Percentiles rank a stretch among this genome's conserved stretches.
phyloP scores from a whole-genome alignment of 768 basidiomycete genomes.

The Sistotremastrum niveocremeum region DNA sequence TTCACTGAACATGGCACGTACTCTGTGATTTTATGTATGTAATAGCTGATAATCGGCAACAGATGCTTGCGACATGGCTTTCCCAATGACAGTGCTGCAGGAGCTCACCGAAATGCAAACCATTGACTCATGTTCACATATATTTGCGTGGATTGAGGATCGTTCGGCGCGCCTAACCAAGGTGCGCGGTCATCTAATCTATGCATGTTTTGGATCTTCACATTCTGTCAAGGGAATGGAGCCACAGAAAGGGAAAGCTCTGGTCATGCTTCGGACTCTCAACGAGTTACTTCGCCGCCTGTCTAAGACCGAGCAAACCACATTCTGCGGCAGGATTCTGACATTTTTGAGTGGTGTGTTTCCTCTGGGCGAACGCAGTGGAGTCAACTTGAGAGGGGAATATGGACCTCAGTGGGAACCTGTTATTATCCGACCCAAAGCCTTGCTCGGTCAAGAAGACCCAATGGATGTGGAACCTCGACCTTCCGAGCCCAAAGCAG shows the following conservation, averaged over 20 bases:
- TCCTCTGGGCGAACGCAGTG: conserved; percentile 77
- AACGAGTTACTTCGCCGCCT: conserved; percentile 80
- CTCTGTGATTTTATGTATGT: not conserved
- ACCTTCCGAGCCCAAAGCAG: conserved; percentile 1
- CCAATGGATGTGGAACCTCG: not conserved
- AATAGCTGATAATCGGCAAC: conserved; percentile 3
- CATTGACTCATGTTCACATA: conserved; percentile 69
- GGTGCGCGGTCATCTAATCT: conserved; percentile 1
- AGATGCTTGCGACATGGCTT: conserved; percentile 70
- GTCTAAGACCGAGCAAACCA: conserved; percentile 75
- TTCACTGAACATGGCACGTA: conserved; percentile 65
- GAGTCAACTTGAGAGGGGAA: conserved; percentile 84
- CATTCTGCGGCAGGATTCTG: conserved; percentile 82
- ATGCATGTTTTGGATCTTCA: not conserved
- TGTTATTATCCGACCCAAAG: conserved; percentile 16
- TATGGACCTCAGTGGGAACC: conserved; percentile 72
- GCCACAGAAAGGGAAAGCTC: conserved; percentile 80
- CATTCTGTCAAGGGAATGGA: conserved; percentile 40
- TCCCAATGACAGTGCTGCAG: conserved; percentile 63
- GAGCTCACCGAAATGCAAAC: conserved; percentile 81
- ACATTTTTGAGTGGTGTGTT: conserved; percentile 79
- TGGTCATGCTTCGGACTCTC: conserved; percentile 67
- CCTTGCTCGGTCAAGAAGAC: not conserved
- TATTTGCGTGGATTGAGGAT: conserved; percentile 80
- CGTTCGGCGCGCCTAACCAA: conserved; percentile 55